Percentiles rank a stretch among this genome's conserved stretches.
These are phyloP conservation scores for Macrotyloma uniflorum DNA, from an alignment of 306 rosid genomes.

Conservation along the genomic window DNA sequence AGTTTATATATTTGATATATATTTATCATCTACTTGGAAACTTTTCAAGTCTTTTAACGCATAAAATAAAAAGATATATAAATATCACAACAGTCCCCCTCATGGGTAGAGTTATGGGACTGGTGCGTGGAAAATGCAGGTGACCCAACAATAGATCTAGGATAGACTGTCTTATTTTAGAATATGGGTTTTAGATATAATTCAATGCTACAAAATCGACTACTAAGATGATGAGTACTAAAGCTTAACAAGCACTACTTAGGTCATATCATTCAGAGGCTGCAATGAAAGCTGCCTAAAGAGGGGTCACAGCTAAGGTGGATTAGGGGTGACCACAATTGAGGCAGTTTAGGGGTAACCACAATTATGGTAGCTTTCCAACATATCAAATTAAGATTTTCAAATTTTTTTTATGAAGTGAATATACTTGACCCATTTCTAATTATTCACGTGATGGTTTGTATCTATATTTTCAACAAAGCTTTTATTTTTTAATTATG, in stretches of 20 bases:
- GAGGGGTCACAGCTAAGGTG: neutral
- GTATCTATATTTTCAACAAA: neutral
- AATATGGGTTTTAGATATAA: no score
- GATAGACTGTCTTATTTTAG: no score
- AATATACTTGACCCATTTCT: neutral
- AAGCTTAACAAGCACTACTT: neutral
- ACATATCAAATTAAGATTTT: neutral
- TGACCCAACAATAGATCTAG: no score
- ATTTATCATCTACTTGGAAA: no score
- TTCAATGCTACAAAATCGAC: neutral
- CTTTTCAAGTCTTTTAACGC: no score
- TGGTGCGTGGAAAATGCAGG: no score
- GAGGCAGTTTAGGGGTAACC: neutral
- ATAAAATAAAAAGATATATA: no score
- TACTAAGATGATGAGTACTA: neutral
- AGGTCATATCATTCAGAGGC: neutral
- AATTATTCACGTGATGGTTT: neutral
- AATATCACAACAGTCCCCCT: no score
- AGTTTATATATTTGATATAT: no score
- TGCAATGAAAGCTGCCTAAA: neutral
- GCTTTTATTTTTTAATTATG: neutral
- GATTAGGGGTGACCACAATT: neutral
- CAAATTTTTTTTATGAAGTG: neutral
- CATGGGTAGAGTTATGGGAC: no score
- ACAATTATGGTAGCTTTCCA: neutral